phyloP scores from a whole-genome alignment of 2,329 filamentous ascomycete genomes.

The Epichloe uncinata region DNA sequence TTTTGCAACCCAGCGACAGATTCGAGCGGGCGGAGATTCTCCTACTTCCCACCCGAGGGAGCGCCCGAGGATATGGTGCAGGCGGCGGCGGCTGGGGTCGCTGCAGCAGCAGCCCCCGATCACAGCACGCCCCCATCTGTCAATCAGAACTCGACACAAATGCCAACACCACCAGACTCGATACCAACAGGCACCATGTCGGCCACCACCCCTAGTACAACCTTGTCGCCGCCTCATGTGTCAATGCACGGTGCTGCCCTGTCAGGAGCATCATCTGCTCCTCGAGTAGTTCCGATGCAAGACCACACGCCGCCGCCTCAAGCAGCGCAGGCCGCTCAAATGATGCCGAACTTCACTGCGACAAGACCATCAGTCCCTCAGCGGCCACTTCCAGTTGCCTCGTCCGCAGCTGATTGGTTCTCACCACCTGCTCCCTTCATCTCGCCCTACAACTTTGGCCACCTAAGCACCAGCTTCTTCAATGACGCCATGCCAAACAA shows the following conservation, averaged over 20 bases:
- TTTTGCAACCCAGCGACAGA: slow-evolving; percentile 47
- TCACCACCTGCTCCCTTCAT: slow-evolving; percentile 38
- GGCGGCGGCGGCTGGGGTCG: slow-evolving; percentile 13
- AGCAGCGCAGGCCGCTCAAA: slow-evolving; percentile 8
- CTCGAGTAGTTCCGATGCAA: slow-evolving; percentile 12
- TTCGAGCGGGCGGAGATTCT: slow-evolving; percentile 42
- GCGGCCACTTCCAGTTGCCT: slow-evolving; percentile 29
- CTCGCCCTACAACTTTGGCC: slow-evolving; percentile 36
- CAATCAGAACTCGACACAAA: slow-evolving; percentile 19
- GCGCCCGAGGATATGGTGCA: slow-evolving; percentile 21
- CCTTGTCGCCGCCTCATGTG: slow-evolving; percentile 25
- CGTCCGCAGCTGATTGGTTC: slow-evolving; percentile 38
- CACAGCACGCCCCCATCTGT: slow-evolving; percentile 15
- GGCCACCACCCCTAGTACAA: slow-evolving; percentile 17
- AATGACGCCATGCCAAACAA: slow-evolving; percentile 20
- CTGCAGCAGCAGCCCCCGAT: slow-evolving; percentile 16
- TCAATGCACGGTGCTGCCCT: slow-evolving; percentile 17
- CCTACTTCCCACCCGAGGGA: slow-evolving; percentile 48
- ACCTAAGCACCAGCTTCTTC: slow-evolving; percentile 29
- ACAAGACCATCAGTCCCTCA: slow-evolving; percentile 24
- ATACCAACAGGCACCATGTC: slow-evolving; percentile 18
- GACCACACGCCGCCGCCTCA: slow-evolving; percentile 19
- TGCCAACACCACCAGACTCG: slow-evolving; percentile 33
- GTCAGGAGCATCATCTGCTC: slow-evolving; percentile 17
- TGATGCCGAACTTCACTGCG: slow-evolving; percentile 12